Percentiles rank a stretch among this genome's conserved stretches.
phyloP scores from a whole-genome alignment of 345 rosid genomes.

The Boechera stricta region DNA sequence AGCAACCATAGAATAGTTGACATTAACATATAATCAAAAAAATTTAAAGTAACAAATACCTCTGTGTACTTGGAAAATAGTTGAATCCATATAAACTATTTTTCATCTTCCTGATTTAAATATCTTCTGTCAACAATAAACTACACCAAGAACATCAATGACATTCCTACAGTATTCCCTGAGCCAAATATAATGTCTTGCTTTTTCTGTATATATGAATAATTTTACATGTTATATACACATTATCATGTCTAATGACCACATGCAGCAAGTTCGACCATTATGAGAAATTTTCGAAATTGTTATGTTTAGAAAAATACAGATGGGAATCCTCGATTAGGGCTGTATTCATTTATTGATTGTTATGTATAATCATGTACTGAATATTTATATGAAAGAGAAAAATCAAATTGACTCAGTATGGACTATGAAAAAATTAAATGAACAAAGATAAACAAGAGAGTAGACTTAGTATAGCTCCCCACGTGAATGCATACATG shows the following conservation, averaged over 20 bases:
- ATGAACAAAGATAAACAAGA: constrained; percentile 18
- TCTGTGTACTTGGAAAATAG: not conserved
- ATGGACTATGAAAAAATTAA: constrained; percentile 14
- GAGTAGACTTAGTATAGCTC: constrained; percentile 11
- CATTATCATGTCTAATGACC: constrained; percentile 25
- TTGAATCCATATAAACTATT: constrained; percentile 1
- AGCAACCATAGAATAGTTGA: not conserved
- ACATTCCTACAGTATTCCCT: constrained; percentile 16
- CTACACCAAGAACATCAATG: constrained; percentile 16
- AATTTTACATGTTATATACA: constrained; percentile 14
- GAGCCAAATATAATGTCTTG: constrained; percentile 37
- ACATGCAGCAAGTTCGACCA: constrained; percentile 37
- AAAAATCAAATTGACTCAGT: constrained; percentile 24
- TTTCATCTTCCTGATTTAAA: not conserved
- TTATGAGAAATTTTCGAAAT: not conserved
- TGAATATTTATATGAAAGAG: not conserved
- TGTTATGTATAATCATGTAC: constrained; percentile 9
- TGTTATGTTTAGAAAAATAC: constrained; percentile 1
- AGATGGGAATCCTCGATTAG: constrained; percentile 18
- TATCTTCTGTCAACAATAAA: constrained; percentile 1
- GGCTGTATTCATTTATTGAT: constrained; percentile 17
- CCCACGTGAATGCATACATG: constrained; percentile 30
- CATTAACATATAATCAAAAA: not conserved
- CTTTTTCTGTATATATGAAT: constrained; percentile 36
- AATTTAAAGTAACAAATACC: not conserved